Conservation (phyloP, 1,284 basidiomycete species). For the Marasmius sp. region DNA sequence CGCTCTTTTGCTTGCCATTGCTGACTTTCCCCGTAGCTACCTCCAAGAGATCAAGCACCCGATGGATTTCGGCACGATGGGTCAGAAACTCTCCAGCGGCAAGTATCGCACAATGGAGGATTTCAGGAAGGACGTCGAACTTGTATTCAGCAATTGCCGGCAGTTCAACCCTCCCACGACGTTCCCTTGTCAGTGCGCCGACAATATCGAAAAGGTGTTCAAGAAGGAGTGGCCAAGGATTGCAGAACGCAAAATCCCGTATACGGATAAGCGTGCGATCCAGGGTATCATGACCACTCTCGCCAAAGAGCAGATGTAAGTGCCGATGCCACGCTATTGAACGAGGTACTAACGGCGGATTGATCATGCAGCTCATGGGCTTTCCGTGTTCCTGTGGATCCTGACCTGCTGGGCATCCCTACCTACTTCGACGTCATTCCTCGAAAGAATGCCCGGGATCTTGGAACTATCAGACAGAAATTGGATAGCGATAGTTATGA, state of each 20-base stretch:
- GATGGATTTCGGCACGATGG: conserved; percentile 93
- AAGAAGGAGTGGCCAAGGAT: conserved; percentile 88
- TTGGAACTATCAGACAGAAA: conserved; percentile 80
- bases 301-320: conserved; percentile 72
- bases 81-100: conserved; percentile 63
- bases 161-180: conserved; percentile 87
- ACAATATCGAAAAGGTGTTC: conserved; percentile 72
- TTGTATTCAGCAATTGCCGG: conserved; percentile 88
- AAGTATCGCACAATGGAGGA: conserved; percentile 81
- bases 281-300: conserved; percentile 73
- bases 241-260: conserved; percentile 73
- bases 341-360: conserved; percentile 7
- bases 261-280: conserved; percentile 81
- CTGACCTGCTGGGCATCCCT: conserved; percentile 74
- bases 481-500: conserved; percentile 85
- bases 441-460: conserved; percentile 84
- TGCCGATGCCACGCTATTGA: conserved; percentile 15
- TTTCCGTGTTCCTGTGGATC: conserved; percentile 87
- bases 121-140: conserved; percentile 79
- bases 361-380: conserved; percentile 57
- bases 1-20: neutral
- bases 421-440: conserved; percentile 84
- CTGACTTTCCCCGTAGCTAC: conserved; percentile 56
- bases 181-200: conserved; percentile 72
- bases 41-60: conserved; percentile 91